A percentile compares a stretch with the other conserved stretches of the same genome.
These are phyloP conservation scores for Pseudomicrostroma phylloplanum DNA, from an alignment of 1,284 basidiomycete species.

Conservation along the genomic window DNA sequence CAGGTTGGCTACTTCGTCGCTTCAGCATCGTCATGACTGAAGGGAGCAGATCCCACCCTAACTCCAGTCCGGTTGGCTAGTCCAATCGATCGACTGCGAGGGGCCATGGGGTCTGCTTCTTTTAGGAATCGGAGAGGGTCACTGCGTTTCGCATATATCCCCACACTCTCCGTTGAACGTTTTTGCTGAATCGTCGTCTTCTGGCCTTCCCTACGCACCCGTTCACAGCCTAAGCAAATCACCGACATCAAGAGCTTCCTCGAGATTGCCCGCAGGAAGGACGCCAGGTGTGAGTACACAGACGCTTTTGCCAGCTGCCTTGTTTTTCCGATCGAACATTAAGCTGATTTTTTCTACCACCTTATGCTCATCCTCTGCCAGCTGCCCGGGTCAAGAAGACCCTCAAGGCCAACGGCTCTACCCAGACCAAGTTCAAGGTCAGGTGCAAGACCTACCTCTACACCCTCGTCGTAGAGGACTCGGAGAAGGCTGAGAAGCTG, in stretches of 20 bases:
- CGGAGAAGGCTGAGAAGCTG: constrained; percentile 98
- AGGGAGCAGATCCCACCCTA: no score
- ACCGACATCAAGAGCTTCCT: constrained; percentile 98
- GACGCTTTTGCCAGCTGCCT: neutral
- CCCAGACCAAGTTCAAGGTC: constrained; percentile 87
- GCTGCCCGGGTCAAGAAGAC: constrained; percentile 96
- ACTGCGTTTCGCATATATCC: neutral
- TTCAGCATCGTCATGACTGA: no score
- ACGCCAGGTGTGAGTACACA: constrained; percentile 56
- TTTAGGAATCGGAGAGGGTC: no score
- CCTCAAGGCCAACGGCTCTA: constrained; percentile 69
- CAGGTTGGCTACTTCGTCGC: no score
- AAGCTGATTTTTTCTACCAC: neutral
- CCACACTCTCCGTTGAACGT: constrained; percentile 1
- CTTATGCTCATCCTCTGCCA: constrained; percentile 49
- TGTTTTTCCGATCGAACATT: neutral
- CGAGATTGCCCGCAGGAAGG: constrained; percentile 78
- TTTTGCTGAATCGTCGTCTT: neutral
- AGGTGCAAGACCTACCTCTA: constrained; percentile 95
- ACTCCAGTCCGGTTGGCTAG: no score
- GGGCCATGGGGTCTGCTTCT: no score
- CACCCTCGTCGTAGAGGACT: constrained; percentile 89
- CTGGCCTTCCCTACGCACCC: neutral
- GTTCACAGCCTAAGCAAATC: constrained; percentile 84
- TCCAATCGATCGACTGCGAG: no score